Evolutionary conservation across 768 basidiomycete species (phyloP).

Genomic region (Phallus indusiatus): DNA sequence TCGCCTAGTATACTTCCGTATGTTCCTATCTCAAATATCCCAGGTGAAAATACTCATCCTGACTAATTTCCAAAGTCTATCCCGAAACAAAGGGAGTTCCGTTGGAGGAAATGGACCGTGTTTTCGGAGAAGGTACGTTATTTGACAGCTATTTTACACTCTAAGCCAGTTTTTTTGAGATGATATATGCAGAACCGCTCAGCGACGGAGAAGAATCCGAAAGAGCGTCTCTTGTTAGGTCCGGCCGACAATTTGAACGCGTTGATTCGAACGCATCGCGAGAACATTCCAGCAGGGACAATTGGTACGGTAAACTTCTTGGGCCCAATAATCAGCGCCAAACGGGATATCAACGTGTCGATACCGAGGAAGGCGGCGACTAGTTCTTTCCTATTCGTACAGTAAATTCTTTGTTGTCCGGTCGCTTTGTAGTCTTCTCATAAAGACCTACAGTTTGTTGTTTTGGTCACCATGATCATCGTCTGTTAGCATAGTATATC

Average conservation of each 20-base stretch:
- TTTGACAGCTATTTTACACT: neutral
- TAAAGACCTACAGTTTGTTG: neutral
- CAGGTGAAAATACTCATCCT: neutral
- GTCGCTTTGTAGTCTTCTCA: neutral
- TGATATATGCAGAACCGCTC: conserved; percentile 8
- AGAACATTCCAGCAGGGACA: neutral
- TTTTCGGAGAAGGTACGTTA: conserved; percentile 72
- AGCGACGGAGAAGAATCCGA: conserved; percentile 51
- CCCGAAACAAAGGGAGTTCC: conserved; percentile 84
- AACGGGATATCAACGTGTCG: conserved; percentile 17
- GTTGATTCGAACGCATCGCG: conserved; percentile 17
- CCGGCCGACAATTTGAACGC: conserved; percentile 25
- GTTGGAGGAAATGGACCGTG: conserved; percentile 83
- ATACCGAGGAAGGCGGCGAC: conserved; percentile 37
- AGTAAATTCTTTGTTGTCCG: neutral
- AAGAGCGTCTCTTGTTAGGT: conserved; percentile 43
- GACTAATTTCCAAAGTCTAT: conserved; percentile 41
- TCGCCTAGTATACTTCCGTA: conserved; percentile 62
- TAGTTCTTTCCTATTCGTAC: conserved; percentile 25
- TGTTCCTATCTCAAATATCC: conserved; percentile 20
- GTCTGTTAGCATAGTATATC: neutral
- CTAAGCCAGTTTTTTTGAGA: neutral
- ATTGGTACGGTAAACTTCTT: conserved; percentile 1
- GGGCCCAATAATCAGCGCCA: neutral
- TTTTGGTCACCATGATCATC: neutral